A percentile compares a stretch with the other conserved stretches of the same genome.
phyloP scores from a whole-genome alignment of 2,329 filamentous ascomycete species.

The Ambrosiella beaveri region DNA sequence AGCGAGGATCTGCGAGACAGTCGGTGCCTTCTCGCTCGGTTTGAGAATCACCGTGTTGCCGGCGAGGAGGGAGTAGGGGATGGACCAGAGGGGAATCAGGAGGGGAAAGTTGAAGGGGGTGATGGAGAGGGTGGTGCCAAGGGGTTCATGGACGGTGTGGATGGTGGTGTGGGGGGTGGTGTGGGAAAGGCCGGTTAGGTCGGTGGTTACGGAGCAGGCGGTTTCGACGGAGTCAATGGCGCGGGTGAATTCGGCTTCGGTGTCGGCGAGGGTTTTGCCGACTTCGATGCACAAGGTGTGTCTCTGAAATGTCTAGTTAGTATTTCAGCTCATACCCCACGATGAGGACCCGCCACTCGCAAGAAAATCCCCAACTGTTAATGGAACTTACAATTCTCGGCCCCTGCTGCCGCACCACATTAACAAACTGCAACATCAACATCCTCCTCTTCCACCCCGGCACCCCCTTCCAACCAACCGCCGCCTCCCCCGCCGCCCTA shows the following conservation, averaged over 20 bases:
- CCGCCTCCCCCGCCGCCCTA: constrained; percentile 9
- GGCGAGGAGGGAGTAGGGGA: constrained; percentile 30
- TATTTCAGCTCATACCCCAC: background rate
- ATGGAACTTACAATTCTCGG: constrained; percentile 10
- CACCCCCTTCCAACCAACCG: constrained; percentile 10
- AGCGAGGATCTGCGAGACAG: constrained; percentile 22
- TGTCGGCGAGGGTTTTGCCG: constrained; percentile 16
- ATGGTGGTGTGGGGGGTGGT: background rate
- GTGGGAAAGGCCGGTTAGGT: background rate
- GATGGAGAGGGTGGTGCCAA: constrained; percentile 33
- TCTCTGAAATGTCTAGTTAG: constrained; percentile 1
- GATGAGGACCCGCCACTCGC: no score
- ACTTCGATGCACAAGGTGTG: constrained; percentile 13
- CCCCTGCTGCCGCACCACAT: constrained; percentile 6
- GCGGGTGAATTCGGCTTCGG: constrained; percentile 15
- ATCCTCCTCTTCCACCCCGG: constrained; percentile 1
- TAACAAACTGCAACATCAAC: constrained; percentile 4
- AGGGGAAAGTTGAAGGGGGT: constrained; percentile 40
- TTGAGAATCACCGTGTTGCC: constrained; percentile 36
- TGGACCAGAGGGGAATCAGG: constrained; percentile 28
- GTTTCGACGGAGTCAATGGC: constrained; percentile 15
- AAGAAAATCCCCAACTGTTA: background rate
- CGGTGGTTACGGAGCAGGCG: constrained; percentile 10
- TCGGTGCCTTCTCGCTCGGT: constrained; percentile 33
- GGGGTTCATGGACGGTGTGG: constrained; percentile 23